Base-by-base conservation (phyloP, 257 asterid genomes). In the Penstemon newberryi region DNA sequence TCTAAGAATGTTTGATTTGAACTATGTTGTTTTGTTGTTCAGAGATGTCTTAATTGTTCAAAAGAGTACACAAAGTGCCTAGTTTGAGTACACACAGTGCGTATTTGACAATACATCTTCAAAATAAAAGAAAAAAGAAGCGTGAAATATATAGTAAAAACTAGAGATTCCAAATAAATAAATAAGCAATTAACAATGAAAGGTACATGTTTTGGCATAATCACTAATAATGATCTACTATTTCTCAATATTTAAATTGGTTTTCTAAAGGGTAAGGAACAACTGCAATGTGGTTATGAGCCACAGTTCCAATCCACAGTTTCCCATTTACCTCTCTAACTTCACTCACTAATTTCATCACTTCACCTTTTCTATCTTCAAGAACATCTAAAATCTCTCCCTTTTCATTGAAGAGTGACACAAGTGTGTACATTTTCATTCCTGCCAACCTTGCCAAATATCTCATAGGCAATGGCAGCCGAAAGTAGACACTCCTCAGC, bases 291-390 rank as follows among this genome's bases (percentile, higher is more conserved):
- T 92, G 97, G 73, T 92, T 92, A 74, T 92, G 95, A 71, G 88
- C 95, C 80, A 92, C 98, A 36, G 97, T 92, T 15, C 98, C 97
- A 75, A 93, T 84, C 97, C 97, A 93, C 70, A 93, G 46, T 62
- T 79, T 91, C 15, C 99, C 97, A 12, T 87, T 78, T 18, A 54
- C 75, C 79, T 94, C 92, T 47, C 74, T 89, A 15, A 91, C 97
- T 76, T 94, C 99, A 81, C 99, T 94, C 37, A 91, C 90, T 3
- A 94, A 66, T 89, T 87, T 86, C 96, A 94, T 87, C 47, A 85
- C 96, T 43, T 54, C 78, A 25, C 99, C 99, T n/a, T 81, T 62
- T 74, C 69, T 83, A 61, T 94, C 99, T 67, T 91, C 96, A 67
- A 94, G 96, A 64, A 87, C 97, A 69, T 94, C 99, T 41, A 91